phyloP scores from a whole-genome alignment of 495 filamentous ascomycete genomes.

The Astrothelium macrocarpum region DNA sequence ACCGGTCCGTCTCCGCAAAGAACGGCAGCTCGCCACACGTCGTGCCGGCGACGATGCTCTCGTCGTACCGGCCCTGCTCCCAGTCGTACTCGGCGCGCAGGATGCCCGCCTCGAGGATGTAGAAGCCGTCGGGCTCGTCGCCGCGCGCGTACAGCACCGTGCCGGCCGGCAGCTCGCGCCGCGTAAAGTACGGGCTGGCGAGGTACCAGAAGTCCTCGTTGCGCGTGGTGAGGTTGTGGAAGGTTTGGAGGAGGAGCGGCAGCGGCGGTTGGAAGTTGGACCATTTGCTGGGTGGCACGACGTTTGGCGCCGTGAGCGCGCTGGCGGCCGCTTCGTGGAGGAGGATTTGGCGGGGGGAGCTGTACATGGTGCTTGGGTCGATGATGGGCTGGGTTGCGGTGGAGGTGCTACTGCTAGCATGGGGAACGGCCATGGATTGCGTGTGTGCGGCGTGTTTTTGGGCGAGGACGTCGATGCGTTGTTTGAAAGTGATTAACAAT shows the following conservation, averaged over 20 bases:
- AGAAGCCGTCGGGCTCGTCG: constrained; percentile 57
- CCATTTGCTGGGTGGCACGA: constrained; percentile 53
- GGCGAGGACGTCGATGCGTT: constrained; percentile 16
- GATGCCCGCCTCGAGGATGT: constrained; percentile 83
- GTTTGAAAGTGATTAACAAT: constrained; percentile 68
- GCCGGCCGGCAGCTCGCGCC: constrained; percentile 54
- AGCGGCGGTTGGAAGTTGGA: constrained; percentile 78
- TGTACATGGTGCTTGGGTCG: constrained; percentile 42
- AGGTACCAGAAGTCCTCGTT: constrained; percentile 94
- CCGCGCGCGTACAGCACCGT: constrained; percentile 59
- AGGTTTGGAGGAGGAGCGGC: constrained; percentile 83
- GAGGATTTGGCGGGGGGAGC: constrained; percentile 68
- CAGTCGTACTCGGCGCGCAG: constrained; percentile 81
- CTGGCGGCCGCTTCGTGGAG: constrained; percentile 64
- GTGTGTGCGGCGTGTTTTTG: constrained; percentile 8
- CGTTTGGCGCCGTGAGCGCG: constrained; percentile 32
- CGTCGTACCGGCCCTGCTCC: constrained; percentile 78
- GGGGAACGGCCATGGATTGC: constrained; percentile 11
- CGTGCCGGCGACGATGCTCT: constrained; percentile 87
- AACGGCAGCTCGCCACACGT: constrained; percentile 95
- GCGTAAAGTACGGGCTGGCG: constrained; percentile 59
- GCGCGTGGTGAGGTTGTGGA: constrained; percentile 70
- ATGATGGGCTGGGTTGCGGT: constrained; percentile 10
- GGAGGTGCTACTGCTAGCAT: constrained; percentile 10
- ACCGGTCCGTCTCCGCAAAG: constrained; percentile 79